Percentiles rank a stretch among this genome's conserved stretches.
phyloP scores from a whole-genome alignment of 163 green algal species.

The Picocystis sp. region DNA sequence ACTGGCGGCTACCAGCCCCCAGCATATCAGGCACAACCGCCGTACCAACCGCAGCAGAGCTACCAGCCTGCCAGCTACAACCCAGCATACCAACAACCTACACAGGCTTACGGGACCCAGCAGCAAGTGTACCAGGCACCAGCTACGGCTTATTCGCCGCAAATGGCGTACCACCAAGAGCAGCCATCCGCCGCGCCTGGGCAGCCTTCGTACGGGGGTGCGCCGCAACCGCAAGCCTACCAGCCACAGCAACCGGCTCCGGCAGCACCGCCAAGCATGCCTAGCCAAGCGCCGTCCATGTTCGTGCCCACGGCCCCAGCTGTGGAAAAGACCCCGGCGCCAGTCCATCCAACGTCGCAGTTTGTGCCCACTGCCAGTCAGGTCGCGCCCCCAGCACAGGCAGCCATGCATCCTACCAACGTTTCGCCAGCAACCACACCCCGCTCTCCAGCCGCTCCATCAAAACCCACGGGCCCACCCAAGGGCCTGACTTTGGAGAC shows the following conservation, averaged over 20 bases:
- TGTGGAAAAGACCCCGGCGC: slow-evolving; percentile 4
- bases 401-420: neutral
- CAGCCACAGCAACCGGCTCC: neutral
- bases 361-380: slow-evolving; percentile 5
- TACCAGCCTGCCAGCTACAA: neutral
- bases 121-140: neutral
- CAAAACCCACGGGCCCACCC: slow-evolving; percentile 44
- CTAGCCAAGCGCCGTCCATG: slow-evolving; percentile 1
- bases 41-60: neutral
- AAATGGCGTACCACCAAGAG: neutral
- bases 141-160: neutral
- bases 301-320: slow-evolving; percentile 6
- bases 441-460: slow-evolving; percentile 24
- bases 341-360: slow-evolving; percentile 2
- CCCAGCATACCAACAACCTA: neutral
- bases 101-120: slow-evolving; percentile 9
- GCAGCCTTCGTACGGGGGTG: slow-evolving; percentile 7
- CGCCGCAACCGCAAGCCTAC: neutral
- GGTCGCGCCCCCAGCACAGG: slow-evolving; percentile 10
- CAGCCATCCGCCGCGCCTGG: slow-evolving; percentile 3
- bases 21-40: too few relatives aligned
- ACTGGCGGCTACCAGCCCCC: too few relatives aligned
- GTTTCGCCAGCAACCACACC: slow-evolving; percentile 10
- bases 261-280: slow-evolving; percentile 1
- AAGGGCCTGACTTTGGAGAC: slow-evolving; percentile 52